phyloP scores from a whole-genome alignment of 2,329 filamentous ascomycete species.

The Aspergillus flavus region DNA sequence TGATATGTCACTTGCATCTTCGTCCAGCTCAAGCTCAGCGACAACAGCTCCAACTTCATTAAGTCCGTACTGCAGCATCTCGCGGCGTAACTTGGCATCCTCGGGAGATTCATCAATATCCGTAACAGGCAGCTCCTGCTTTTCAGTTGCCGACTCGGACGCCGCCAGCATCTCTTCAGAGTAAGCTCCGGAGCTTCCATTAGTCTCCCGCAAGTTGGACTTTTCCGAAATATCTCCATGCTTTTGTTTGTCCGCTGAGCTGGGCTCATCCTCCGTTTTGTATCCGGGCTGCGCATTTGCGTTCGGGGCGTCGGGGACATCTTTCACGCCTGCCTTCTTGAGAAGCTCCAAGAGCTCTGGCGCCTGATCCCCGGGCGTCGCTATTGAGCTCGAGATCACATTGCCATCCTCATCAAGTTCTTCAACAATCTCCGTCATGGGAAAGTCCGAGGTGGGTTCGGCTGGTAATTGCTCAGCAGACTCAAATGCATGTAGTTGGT shows the following conservation, averaged over 20 bases:
- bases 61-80: conserved; percentile 90
- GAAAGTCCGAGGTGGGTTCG: conserved; percentile 67
- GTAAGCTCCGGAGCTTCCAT: neutral
- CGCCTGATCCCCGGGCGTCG: conserved; percentile 68
- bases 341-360: conserved; percentile 71
- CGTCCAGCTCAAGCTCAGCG: conserved; percentile 84
- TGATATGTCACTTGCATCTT: conserved; percentile 55
- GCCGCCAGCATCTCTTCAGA: conserved; percentile 14
- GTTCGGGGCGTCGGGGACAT: conserved; percentile 38
- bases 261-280: conserved; percentile 15
- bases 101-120: conserved; percentile 77
- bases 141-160: conserved; percentile 24
- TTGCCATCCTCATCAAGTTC: conserved; percentile 90
- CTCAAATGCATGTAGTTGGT: conserved; percentile 65
- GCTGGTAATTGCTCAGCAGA: conserved; percentile 61
- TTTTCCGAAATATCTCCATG: neutral
- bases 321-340: conserved; percentile 72
- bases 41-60: conserved; percentile 89
- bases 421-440: conserved; percentile 89
- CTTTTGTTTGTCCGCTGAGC: conserved; percentile 3
- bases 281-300: conserved; percentile 16
- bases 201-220: conserved; percentile 8
- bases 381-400: conserved; percentile 68
- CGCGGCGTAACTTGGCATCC: conserved; percentile 75
- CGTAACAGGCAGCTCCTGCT: conserved; percentile 54